Base-by-base conservation (phyloP, 441 rosid species). In the Bocquillonia castaneifolia region DNA sequence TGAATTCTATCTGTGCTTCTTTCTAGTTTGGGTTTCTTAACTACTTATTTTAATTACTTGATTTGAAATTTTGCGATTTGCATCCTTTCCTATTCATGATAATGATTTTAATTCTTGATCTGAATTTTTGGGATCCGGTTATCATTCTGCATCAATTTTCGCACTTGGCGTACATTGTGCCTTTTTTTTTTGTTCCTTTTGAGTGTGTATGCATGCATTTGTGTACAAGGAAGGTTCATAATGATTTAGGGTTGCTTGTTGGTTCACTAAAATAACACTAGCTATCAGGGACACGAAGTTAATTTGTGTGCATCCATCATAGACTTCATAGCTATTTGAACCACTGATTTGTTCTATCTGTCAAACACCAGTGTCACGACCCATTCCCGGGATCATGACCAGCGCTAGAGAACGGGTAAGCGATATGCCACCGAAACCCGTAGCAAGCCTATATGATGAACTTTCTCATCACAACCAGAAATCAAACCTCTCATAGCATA, bases 21-120 rank as follows among this genome's bases (percentile, higher is more conserved):
- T n/a, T n/a, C n/a, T n/a, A n/a, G n/a, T n/a, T n/a, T n/a, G n/a
- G n/a, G 98, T 68, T 83, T 93, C 67, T 80, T 91, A 78, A 93
- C 97, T 63, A 89, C 97, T 31, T 93, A 93, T 75, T 93, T n/a
- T n/a, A n/a, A n/a, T n/a, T n/a, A n/a, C n/a, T n/a, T n/a, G n/a
- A n/a, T n/a, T n/a, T n/a, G n/a, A n/a, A n/a, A 93, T 74, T 89
- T 88, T 72, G 98, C 85, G 56, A 58, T 69, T 69, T 18, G 37
- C 53, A 69, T 60, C 65, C 53, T 50, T 54, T 42, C 62, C 42
- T 23, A 15, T 67, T 42, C 45, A 8, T 52, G 48, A 15, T 66
- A 28, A 50, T 72, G 12, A 28, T 40, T 17, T n/a, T 57, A 58
- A 5, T 29, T 60, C 20, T 67, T 67, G 71, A 42, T 34, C 65